These are phyloP conservation scores for Daldinia bambusicola DNA, from an alignment of 495 filamentous ascomycete species.

Conservation along the genomic window DNA sequence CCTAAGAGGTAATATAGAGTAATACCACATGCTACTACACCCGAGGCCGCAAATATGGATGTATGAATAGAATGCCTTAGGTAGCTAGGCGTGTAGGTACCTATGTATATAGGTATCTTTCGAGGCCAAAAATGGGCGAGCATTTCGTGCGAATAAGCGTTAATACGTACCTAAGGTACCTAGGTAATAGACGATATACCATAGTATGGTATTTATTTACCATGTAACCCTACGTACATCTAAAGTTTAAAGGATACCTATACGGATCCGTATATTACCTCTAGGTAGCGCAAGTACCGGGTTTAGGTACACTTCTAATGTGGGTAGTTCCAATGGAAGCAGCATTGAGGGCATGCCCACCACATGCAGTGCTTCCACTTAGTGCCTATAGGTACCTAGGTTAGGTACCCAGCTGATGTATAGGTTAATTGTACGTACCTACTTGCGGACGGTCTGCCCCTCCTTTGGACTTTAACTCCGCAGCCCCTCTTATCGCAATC, in stretches of 20 bases:
- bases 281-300: constrained; percentile 1
- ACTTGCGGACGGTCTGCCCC: constrained; percentile 20
- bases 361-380: too few species aligned
- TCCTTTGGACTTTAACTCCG: constrained; percentile 25
- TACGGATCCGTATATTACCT: constrained; percentile 8
- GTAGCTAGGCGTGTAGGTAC: too few species aligned
- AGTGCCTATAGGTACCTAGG: not conserved
- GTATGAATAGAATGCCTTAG: not conserved
- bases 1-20: not conserved
- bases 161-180: constrained; percentile 10
- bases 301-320: not conserved
- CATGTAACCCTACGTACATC: constrained; percentile 12
- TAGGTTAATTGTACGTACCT: not conserved
- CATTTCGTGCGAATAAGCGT: constrained; percentile 23
- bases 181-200: constrained; percentile 14
- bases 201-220: too few species aligned
- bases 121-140: constrained; percentile 6
- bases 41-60: not conserved
- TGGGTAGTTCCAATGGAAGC: not conserved
- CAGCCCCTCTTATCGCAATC: constrained; percentile 25
- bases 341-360: too few species aligned
- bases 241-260: constrained; percentile 17
- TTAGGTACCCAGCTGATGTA: too few species aligned
- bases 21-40: constrained; percentile 1
- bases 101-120: too few species aligned